phyloP scores from a whole-genome alignment of 164 flowering plant genomes.

The Magnolia changhungtana region DNA sequence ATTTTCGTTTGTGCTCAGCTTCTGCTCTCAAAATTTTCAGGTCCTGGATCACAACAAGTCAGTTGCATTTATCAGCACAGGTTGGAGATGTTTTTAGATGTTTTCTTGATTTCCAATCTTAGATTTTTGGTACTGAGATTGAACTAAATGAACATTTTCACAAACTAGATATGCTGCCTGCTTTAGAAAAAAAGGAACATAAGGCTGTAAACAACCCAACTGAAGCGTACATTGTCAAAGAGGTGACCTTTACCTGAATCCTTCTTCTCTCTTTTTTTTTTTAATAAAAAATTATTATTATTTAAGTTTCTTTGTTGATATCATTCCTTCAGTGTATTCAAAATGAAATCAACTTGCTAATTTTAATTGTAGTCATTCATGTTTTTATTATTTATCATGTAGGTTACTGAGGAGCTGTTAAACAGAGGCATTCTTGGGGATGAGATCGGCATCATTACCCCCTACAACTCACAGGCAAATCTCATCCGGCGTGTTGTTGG shows the following conservation, averaged over 20 bases:
- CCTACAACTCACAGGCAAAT: constrained; percentile 84
- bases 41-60: constrained; percentile 64
- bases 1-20: neutral
- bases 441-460: constrained; percentile 90
- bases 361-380: neutral
- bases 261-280: neutral
- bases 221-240: constrained; percentile 67
- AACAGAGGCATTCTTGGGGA: constrained; percentile 52
- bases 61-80: constrained; percentile 80
- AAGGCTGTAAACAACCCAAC: constrained; percentile 70
- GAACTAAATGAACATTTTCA: constrained; percentile 1
- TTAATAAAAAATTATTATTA: too few species aligned
- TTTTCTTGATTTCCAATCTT: neutral
- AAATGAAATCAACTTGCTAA: neutral
- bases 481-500: constrained; percentile 46
- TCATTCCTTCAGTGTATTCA: neutral
- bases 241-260: constrained; percentile 27
- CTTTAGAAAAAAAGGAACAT: constrained; percentile 60
- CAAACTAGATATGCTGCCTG: constrained; percentile 63
- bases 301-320: too few species aligned
- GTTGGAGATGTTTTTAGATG: constrained; percentile 28
- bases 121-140: neutral
- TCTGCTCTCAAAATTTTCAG: constrained; percentile 33
- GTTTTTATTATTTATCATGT: neutral
- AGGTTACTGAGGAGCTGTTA: constrained; percentile 56